Evolutionary conservation across 192 early-diverging fungal species (phyloP).

Genomic region (Coemansia sp.): DNA sequence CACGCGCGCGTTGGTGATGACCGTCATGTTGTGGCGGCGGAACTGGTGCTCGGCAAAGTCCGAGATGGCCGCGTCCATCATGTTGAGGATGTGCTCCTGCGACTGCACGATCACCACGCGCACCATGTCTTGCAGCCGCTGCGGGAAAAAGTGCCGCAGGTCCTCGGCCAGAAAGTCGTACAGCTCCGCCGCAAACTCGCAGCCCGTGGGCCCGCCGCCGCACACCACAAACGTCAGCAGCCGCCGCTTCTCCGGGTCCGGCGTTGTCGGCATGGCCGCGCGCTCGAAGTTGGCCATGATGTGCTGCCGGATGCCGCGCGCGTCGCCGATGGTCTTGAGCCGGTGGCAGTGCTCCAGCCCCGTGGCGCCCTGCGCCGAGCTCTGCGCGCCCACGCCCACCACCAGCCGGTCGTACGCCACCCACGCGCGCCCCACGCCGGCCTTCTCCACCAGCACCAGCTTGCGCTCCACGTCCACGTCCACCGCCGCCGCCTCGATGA

Average conservation of each 20-base stretch:
- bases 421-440: slow-evolving; percentile 53
- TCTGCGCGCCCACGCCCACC: slow-evolving; percentile 73
- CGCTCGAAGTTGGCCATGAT: slow-evolving; percentile 80
- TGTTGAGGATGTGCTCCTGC: slow-evolving; percentile 69
- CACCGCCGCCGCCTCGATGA: slow-evolving; percentile 79
- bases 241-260: slow-evolving; percentile 57
- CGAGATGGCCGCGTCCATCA: slow-evolving; percentile 69
- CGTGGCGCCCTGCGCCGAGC: slow-evolving; percentile 73
- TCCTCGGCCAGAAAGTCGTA: slow-evolving; percentile 82
- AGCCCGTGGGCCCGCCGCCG: slow-evolving; percentile 83
- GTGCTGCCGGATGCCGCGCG: slow-evolving; percentile 68
- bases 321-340: slow-evolving; percentile 79
- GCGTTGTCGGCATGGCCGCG: slow-evolving; percentile 64
- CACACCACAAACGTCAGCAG: slow-evolving; percentile 79
- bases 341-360: slow-evolving; percentile 81
- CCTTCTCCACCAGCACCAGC: slow-evolving; percentile 67
- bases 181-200: slow-evolving; percentile 71
- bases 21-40: slow-evolving; percentile 68
- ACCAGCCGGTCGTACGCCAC: slow-evolving; percentile 78
- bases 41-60: slow-evolving; percentile 75
- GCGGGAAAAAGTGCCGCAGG: slow-evolving; percentile 63
- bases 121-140: slow-evolving; percentile 70
- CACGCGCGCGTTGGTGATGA: slow-evolving; percentile 64
- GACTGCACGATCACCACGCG: slow-evolving; percentile 74
- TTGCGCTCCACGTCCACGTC: slow-evolving; percentile 80